Conservation (phyloP, 2,329 filamentous ascomycete species). For the Penicillium sp. region DNA sequence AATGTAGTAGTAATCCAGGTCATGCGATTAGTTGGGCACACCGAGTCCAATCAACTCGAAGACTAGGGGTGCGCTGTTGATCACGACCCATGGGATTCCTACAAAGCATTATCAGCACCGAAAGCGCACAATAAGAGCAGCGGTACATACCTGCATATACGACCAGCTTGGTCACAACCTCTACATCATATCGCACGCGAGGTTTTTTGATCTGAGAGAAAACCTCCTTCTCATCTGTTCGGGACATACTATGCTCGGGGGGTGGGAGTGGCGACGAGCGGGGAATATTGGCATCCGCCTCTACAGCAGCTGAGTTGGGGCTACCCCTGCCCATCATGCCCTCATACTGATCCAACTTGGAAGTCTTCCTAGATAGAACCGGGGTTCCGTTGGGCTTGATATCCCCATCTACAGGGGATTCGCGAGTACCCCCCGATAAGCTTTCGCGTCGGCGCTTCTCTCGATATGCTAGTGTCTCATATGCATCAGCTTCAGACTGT, state of each 20-base stretch:
- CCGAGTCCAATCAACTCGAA: constrained; percentile 60
- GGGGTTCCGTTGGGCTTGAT: constrained; percentile 36
- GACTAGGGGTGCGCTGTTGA: constrained; percentile 72
- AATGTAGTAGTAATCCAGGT: neutral
- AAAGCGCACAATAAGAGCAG: constrained; percentile 10
- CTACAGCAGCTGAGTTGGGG: constrained; percentile 43
- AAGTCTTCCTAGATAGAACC: constrained; percentile 50
- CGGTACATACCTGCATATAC: constrained; percentile 80
- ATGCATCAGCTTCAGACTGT: constrained; percentile 93
- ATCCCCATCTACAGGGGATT: constrained; percentile 31
- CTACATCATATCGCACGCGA: constrained; percentile 94
- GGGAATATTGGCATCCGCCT: constrained; percentile 34
- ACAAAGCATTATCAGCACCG: neutral
- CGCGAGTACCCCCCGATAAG: constrained; percentile 46
- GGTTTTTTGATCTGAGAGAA: constrained; percentile 84
- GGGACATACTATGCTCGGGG: constrained; percentile 41
- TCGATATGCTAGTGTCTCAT: constrained; percentile 90
- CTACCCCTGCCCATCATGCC: constrained; percentile 72
- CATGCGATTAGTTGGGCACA: constrained; percentile 7
- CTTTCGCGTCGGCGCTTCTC: constrained; percentile 70
- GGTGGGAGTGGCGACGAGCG: constrained; percentile 29
- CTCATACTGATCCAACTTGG: constrained; percentile 67
- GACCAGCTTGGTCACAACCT: constrained; percentile 94
- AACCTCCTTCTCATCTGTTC: constrained; percentile 71
- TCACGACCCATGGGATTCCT: constrained; percentile 84